Conservation (phyloP, 352 stramenopile species). For the Globisporangium apiculatum region DNA sequence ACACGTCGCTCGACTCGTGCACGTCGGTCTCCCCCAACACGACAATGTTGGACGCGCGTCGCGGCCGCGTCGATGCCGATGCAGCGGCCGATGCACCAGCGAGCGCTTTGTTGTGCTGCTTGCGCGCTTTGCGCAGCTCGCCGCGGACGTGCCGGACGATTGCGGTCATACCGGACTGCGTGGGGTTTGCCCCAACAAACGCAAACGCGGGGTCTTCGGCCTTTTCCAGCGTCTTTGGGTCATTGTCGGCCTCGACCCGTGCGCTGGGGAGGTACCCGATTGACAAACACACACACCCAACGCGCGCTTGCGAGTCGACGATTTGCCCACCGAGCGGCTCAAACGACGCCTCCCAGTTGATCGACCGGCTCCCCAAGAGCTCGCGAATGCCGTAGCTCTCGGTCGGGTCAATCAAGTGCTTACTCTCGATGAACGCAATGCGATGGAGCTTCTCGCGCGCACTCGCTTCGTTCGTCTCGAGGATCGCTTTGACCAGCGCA, state of each 20-base stretch:
- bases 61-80: constrained; percentile 7
- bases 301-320: constrained; percentile 77
- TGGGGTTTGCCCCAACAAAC: constrained; percentile 73
- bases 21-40: constrained; percentile 79
- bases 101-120: constrained; percentile 8
- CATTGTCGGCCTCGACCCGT: constrained; percentile 46
- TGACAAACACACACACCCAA: constrained; percentile 83
- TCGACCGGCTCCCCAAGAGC: constrained; percentile 75
- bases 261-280: constrained; percentile 70
- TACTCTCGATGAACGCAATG: constrained; percentile 83
- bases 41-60: constrained; percentile 82
- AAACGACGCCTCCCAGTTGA: constrained; percentile 86
- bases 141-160: constrained; percentile 73
- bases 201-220: constrained; percentile 75
- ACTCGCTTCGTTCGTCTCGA: constrained; percentile 71
- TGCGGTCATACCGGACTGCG: constrained; percentile 76
- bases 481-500: constrained; percentile 74
- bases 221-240: constrained; percentile 68
- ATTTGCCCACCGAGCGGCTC: constrained; percentile 80
- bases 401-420: constrained; percentile 80
- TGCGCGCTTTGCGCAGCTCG: constrained; percentile 44
- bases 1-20: constrained; percentile 67
- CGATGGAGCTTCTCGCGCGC: constrained; percentile 76
- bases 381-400: constrained; percentile 73
- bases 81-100: neutral